phyloP scores from a whole-genome alignment of 1,284 basidiomycete genomes.

The Apiotrichum siamense region DNA sequence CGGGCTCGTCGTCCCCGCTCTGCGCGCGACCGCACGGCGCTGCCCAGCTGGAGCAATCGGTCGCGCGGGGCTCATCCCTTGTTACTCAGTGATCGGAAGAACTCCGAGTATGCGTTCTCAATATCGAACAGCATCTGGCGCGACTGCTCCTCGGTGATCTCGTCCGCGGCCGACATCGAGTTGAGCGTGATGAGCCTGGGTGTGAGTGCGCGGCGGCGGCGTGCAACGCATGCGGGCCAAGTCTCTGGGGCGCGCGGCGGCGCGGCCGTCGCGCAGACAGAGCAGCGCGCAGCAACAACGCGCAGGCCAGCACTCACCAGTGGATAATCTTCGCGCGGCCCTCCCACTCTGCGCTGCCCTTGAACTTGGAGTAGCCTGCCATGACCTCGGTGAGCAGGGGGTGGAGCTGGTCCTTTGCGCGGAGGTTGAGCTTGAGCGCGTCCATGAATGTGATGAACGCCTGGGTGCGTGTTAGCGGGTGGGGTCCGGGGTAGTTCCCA shows the following conservation, averaged over 20 bases:
- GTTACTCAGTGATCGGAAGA: constrained; percentile 68
- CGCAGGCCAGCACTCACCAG: constrained; percentile 61
- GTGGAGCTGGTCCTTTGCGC: constrained; percentile 95
- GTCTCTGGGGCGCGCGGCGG: neutral
- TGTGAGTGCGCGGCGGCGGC: neutral
- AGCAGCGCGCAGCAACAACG: neutral
- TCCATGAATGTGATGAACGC: constrained; percentile 99
- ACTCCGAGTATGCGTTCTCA: constrained; percentile 93
- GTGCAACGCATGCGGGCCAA: too few species aligned
- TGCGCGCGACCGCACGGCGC: too few species aligned
- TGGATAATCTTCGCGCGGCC: constrained; percentile 86
- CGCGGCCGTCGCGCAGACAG: neutral
- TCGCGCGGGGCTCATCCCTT: too few species aligned
- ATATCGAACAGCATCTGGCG: constrained; percentile 92
- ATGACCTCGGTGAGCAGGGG: constrained; percentile 92
- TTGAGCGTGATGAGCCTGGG: constrained; percentile 92
- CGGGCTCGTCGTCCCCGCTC: too few species aligned
- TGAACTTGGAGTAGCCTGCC: constrained; percentile 84
- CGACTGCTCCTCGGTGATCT: constrained; percentile 91
- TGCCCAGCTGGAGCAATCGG: too few species aligned
- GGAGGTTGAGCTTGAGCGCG: constrained; percentile 81
- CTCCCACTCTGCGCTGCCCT: constrained; percentile 89
- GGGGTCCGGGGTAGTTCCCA: neutral
- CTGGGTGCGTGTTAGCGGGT: constrained; percentile 47
- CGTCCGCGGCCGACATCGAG: constrained; percentile 93